phyloP scores from a whole-genome alignment of 805 yeast genomes.

The Candida sakaeoensis region DNA sequence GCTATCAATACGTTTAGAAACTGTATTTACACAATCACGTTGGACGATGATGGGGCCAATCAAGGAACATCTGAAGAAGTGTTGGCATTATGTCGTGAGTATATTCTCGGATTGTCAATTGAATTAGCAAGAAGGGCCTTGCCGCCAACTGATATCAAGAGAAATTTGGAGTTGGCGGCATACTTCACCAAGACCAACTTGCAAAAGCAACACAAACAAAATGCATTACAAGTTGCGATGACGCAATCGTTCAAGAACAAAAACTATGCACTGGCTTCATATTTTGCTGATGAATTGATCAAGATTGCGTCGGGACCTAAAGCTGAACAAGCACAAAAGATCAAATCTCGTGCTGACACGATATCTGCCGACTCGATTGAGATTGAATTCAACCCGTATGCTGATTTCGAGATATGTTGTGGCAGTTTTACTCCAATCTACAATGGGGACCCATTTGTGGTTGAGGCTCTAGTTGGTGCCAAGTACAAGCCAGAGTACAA shows the following conservation, averaged over 20 bases:
- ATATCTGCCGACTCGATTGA: conserved; percentile 83
- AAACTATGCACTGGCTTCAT: conserved; percentile 83
- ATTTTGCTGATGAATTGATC: conserved; percentile 83
- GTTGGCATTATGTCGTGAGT: conserved; percentile 75
- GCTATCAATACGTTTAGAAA: conserved; percentile 80
- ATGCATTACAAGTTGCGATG: conserved; percentile 94
- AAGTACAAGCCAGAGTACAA: conserved; percentile 71
- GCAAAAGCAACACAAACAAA: conserved; percentile 76
- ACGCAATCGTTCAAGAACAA: conserved; percentile 84
- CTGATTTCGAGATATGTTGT: conserved; percentile 88
- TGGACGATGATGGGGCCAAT: conserved; percentile 72
- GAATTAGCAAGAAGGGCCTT: conserved; percentile 85
- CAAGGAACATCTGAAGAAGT: conserved; percentile 72
- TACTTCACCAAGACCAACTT: conserved; percentile 86
- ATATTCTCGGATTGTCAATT: conserved; percentile 86
- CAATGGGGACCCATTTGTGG: conserved; percentile 60
- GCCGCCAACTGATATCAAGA: conserved; percentile 65
- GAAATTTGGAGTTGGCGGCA: conserved; percentile 92
- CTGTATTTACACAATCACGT: conserved; percentile 70
- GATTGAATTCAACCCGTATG: conserved; percentile 88
- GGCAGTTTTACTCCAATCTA: conserved; percentile 86
- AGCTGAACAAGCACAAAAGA: conserved; percentile 83
- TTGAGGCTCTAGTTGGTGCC: conserved; percentile 89
- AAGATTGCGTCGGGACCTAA: conserved; percentile 71
- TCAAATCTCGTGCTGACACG: conserved; percentile 75